These are phyloP conservation scores for Parmelia sp. DNA, from an alignment of 495 filamentous ascomycete genomes.

Conservation along the genomic window DNA sequence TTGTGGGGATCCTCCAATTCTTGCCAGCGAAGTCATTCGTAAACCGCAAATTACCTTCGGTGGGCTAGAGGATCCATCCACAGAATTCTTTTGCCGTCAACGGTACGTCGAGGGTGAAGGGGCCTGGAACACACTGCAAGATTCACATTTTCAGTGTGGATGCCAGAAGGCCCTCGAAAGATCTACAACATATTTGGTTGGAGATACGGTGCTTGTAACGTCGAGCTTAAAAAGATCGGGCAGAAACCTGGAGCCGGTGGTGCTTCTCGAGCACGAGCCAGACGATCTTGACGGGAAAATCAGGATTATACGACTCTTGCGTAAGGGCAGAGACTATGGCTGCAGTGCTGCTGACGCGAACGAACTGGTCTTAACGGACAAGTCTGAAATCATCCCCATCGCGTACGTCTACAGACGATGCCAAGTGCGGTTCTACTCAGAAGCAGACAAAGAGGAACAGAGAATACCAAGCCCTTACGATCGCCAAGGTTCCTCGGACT, in stretches of 20 bases:
- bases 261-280: slow-evolving; percentile 42
- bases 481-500: slow-evolving; percentile 54
- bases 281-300: slow-evolving; percentile 28
- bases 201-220: slow-evolving; percentile 50
- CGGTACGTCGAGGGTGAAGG: slow-evolving; percentile 49
- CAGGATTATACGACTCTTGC: slow-evolving; percentile 40
- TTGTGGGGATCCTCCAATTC: slow-evolving; percentile 46
- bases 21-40: slow-evolving; percentile 45
- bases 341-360: slow-evolving; percentile 45
- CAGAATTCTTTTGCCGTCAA: slow-evolving; percentile 60
- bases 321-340: slow-evolving; percentile 39
- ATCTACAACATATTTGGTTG: slow-evolving; percentile 34
- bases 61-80: slow-evolving; percentile 32
- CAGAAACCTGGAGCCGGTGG: slow-evolving; percentile 46
- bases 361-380: slow-evolving; percentile 57
- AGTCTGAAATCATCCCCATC: slow-evolving; percentile 35
- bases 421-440: slow-evolving; percentile 49
- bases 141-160: slow-evolving; percentile 39
- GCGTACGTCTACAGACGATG: slow-evolving; percentile 48
- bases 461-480: slow-evolving; percentile 57
- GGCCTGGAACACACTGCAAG: slow-evolving; percentile 49
- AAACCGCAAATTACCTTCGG: slow-evolving; percentile 48
- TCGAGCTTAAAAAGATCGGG: background rate
- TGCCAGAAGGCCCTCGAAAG: slow-evolving; percentile 29
- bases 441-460: slow-evolving; percentile 28